Evolutionary conservation across 1,139 yeast genomes (phyloP), one percentile per base, ranked within the genome.

Genomic region (Suhomyces wounanorum): DNA sequence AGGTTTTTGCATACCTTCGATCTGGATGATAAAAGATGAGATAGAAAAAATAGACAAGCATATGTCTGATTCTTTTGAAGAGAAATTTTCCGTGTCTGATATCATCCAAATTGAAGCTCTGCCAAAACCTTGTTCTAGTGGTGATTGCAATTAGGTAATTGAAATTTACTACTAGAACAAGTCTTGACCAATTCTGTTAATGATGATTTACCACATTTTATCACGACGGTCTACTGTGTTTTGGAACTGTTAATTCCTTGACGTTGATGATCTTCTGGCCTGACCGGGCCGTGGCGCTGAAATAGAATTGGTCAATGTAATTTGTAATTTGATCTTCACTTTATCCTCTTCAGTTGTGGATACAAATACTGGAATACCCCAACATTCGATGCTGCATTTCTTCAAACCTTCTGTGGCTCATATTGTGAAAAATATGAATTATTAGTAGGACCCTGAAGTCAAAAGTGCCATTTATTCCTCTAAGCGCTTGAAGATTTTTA

Each of bases 151-250:
- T 52, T 42, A 14, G 55, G 52, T 13, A 39, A 50, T 49, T 47
- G 47, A 25, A 14, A 18, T 43, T 40, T 17, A 40, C 51, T 51
- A 35, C 40, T 42, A 47, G 40, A 45, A 36, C 53, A 47, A 48
- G 53, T 44, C 49, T 38, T 43, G 47, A 45, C 40, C 50, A 70
- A 44, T 47, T 43, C 50, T 69, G 87, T 87, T 85, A 80, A 91
- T 91, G 97, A 89, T 87, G 95, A 86, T 76, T 78, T 73, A 88
- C 94, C 89, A 89, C 82, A 78, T 85, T 70, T 43, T 68, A 60
- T 92, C 98, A 92, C 98, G 98, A 92, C 98, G 98, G 98, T 92
- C 98, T 87, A 88, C 98, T 91, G 96, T 80, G 92, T 85, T 82
- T 72, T 79, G 81, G 80, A 79, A 79, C 78, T 81, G 86, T 84